Conservation (phyloP, 257 asterid genomes). For the Perilla frutescens region DNA sequence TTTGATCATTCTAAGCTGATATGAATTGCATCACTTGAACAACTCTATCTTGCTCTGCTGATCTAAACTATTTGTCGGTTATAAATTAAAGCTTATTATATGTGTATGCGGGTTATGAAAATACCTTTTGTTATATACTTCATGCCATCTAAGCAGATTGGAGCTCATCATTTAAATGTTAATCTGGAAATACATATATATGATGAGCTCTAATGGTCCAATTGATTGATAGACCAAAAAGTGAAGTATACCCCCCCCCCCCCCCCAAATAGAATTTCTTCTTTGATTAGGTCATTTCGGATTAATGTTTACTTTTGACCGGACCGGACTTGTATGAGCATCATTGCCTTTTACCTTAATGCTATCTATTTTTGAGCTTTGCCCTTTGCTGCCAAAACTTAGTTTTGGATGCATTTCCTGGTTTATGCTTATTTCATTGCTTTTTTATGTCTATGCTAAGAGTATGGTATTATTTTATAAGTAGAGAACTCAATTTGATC, state of each 20-base stretch:
- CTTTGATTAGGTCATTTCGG: background rate
- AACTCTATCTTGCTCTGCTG: background rate
- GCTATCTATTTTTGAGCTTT: slow-evolving; percentile 19
- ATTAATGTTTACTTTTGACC: slow-evolving; percentile 5
- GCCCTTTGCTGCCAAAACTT: background rate
- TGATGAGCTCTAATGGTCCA: no score
- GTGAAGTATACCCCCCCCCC: background rate
- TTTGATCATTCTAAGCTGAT: slow-evolving; percentile 16
- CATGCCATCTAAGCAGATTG: background rate
- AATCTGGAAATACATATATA: no score
- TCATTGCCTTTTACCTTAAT: slow-evolving; percentile 1
- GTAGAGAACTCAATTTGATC: slow-evolving; percentile 9
- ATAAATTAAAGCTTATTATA: no score
- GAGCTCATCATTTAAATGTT: no score
- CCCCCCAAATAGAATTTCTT: background rate
- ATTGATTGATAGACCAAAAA: background rate
- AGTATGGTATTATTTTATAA: slow-evolving; percentile 5
- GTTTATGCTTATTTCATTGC: background rate
- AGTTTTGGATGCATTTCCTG: background rate
- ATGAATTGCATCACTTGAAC: background rate
- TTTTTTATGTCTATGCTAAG: slow-evolving; percentile 10
- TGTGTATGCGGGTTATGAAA: background rate
- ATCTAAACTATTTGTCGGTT: background rate
- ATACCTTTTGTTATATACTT: background rate
- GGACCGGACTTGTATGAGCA: background rate